These are phyloP conservation scores for Neonectria magnoliae DNA, from an alignment of 2,329 filamentous ascomycete genomes.

Conservation along the genomic window DNA sequence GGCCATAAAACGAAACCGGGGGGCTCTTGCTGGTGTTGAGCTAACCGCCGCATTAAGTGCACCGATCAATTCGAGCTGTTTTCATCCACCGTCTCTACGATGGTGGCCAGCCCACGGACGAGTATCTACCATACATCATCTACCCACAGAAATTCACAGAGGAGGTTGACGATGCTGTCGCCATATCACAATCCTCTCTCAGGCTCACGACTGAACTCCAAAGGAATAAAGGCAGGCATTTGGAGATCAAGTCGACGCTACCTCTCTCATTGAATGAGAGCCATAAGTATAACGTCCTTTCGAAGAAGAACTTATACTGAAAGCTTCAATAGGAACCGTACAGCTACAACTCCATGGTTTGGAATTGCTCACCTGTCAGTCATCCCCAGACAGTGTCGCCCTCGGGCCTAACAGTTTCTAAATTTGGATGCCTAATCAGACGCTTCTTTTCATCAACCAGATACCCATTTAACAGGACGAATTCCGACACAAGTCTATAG, in stretches of 20 bases:
- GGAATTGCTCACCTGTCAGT: conserved; percentile 45
- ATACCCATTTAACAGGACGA: not conserved
- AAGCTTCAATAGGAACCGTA: conserved; percentile 33
- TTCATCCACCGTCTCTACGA: conserved; percentile 22
- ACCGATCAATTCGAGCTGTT: conserved; percentile 28
- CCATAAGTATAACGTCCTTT: conserved; percentile 32
- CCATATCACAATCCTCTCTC: conserved; percentile 3
- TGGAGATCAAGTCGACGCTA: conserved; percentile 37
- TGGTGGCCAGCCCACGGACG: conserved; percentile 35
- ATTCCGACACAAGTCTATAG: conserved; percentile 16
- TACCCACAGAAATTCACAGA: conserved; percentile 45
- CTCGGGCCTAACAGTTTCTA: conserved; percentile 39
- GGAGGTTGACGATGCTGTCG: conserved; percentile 42
- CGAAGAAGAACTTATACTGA: not conserved
- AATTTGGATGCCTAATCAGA: not conserved
- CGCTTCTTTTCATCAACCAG: not conserved
- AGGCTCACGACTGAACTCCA: conserved; percentile 32
- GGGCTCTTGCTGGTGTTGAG: not conserved
- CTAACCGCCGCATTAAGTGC: conserved; percentile 22
- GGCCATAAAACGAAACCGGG: too few species aligned
- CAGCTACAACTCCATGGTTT: conserved; percentile 42
- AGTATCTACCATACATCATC: conserved; percentile 44
- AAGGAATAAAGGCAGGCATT: conserved; percentile 26
- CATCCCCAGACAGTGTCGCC: conserved; percentile 39
- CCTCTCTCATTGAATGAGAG: conserved; percentile 44